Base-by-base conservation (phyloP, 441 rosid genomes). In the Corymbia citriodora region DNA sequence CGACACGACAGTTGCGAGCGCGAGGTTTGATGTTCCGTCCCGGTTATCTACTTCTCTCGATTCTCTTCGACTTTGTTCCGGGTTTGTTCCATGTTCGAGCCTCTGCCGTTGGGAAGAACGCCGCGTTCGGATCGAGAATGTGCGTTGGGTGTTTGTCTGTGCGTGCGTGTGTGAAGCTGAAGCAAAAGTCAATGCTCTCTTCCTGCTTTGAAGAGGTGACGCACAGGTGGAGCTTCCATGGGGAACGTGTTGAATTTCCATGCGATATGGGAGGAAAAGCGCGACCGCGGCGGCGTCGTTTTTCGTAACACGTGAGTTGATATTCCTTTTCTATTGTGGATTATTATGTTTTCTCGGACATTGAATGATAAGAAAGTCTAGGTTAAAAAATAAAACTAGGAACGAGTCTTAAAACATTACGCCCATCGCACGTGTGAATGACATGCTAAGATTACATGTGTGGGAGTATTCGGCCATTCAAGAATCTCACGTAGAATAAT, bases 401-500 rank as follows among this genome's bases (percentile, higher is more conserved):
- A 19, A 29, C 29, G 5, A 21, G 50, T 14, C 49, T 40, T 40
- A 74, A 74, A 74, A 74, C 83, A 40, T 21, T 21, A 74, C 3
- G 16, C 16, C 10, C 8, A 12, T 11, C 13, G 50, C 29, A 40
- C 6, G 29, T 21, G 50, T 21, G 12, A 45, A 45, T 1, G 6
- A 45, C 50, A 2, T 45, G n/a, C 18, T 36, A 6, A 72, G 2
- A 21, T 72, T 72, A 72, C 9, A 36, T 4, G 1, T 2, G 1
- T 10, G 9, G 27, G 15, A 72, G 3, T 0, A 19, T 19, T 6
- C 0, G 1, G 1, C 1, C 23, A 36, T 72, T 10, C 8, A 3
- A 36, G 0, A 0, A 2, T 72, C 5, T 33, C 0, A 18, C 1
- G 2, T 18, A 0, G 0, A 27, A 72, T 3, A 72, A 3, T 19